Conservation (phyloP, 1,139 yeast genomes). For the Magnusiomyces tetraspermus region DNA sequence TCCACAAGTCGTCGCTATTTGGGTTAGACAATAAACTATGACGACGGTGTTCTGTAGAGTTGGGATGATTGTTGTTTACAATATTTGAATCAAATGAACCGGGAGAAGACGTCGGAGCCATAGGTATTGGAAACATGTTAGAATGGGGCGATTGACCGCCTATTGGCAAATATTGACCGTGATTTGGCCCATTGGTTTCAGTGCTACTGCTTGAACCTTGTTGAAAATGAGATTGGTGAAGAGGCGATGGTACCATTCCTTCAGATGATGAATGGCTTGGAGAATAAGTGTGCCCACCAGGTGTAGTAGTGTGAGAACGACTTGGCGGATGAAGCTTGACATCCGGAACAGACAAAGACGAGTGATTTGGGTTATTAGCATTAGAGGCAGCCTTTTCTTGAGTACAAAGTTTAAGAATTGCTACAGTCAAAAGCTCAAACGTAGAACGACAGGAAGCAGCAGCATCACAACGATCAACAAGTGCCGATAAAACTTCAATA, state of each 20-base stretch:
- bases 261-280: too few relatives aligned
- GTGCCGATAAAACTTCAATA: slow-evolving; percentile 48
- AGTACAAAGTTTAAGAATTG: slow-evolving; percentile 56
- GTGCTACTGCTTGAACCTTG: too few relatives aligned
- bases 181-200: too few relatives aligned
- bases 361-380: background rate
- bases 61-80: too few relatives aligned
- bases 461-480: slow-evolving; percentile 68
- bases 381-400: slow-evolving; percentile 21
- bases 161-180: too few relatives aligned
- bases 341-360: background rate
- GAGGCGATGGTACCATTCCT: too few relatives aligned
- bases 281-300: background rate
- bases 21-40: background rate
- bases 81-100: too few relatives aligned
- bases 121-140: too few relatives aligned
- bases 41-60: background rate
- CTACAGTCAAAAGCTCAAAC: slow-evolving; percentile 62
- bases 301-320: background rate
- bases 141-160: too few relatives aligned
- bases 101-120: too few relatives aligned
- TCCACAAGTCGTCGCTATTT: background rate
- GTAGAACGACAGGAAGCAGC: slow-evolving; percentile 64
- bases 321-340: background rate
- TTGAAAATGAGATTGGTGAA: too few relatives aligned